These are phyloP conservation scores for Heliamphora exappendiculata DNA, from an alignment of 148 eudicot species.

Conservation along the genomic window DNA sequence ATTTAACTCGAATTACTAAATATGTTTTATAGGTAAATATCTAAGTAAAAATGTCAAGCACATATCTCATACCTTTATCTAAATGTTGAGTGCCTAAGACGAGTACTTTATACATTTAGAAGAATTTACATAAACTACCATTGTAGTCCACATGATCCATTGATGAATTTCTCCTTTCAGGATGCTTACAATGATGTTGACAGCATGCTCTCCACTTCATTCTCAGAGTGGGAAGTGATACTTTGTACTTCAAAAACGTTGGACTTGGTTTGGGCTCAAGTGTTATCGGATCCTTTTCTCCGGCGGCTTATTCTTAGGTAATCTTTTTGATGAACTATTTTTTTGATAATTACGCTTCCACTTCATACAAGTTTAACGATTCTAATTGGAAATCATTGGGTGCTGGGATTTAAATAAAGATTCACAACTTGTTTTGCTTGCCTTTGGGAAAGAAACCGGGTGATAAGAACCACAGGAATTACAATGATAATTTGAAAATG, in stretches of 20 bases:
- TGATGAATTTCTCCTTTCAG: constrained; percentile 31
- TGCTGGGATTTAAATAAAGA: constrained; percentile 1
- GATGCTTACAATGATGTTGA: constrained; percentile 63
- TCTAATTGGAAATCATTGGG: not conserved
- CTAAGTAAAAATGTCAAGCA: too few species aligned
- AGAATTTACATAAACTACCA: too few species aligned
- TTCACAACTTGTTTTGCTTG: not conserved
- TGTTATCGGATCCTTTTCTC: constrained; percentile 75
- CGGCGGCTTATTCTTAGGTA: constrained; percentile 93
- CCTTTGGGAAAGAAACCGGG: not conserved
- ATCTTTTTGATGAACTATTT: not conserved
- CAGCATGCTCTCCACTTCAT: constrained; percentile 52
- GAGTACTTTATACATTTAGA: too few species aligned
- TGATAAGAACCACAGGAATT: not conserved
- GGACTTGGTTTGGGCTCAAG: constrained; percentile 93
- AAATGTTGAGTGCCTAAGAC: too few species aligned
- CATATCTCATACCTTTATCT: too few species aligned
- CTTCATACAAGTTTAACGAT: not conserved
- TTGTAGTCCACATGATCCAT: constrained; percentile 3
- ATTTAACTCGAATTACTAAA: too few species aligned
- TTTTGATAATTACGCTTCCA: not conserved
- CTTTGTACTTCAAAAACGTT: constrained; percentile 65
- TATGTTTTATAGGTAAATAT: too few species aligned
- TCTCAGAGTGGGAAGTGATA: constrained; percentile 88
- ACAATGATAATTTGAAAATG: not conserved